Evolutionary conservation across 2,329 filamentous ascomycete genomes (phyloP), one percentile per base, ranked within the genome.

Genomic region (Apiospora arundinis): DNA sequence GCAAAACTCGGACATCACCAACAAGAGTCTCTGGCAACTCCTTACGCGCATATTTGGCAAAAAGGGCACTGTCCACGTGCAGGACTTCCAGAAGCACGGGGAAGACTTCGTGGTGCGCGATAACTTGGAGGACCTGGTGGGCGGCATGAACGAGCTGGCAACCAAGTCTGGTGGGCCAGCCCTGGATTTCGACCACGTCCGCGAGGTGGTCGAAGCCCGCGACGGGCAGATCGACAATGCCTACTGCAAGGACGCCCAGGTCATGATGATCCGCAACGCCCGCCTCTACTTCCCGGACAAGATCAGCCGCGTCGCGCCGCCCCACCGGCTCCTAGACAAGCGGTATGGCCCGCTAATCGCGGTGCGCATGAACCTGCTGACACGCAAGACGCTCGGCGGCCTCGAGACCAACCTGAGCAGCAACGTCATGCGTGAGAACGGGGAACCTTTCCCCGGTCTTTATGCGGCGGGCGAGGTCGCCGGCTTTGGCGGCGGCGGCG

Each of bases 381-480:
- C 89, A 2, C 84, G 89, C 72, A 91, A 91, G 83, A 89, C 88
- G 0, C 83, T 91, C 2, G 87, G 89, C 52, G 85, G 90, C 37
- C 82, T 92, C 72, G 87, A 91, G 84, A 89, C 89, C 18, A 85
- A 90, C 76, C 78, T 91, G 28, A 76, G 83, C 46, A 89, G 87
- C 73, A 87, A 88, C 37, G 89, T 89, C 1, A 86, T 90, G 82
- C 82, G 80, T 68, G 76, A 81, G 0, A 81, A 85, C 37, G 88
- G 88, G 7, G 81, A 81, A 9, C 73, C 78, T 0, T 90, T 91
- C 75, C 82, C 85, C 0, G 88, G 88, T 0, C 75, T 91, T 18
- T 91, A 90, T 70, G 88, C 89, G 0, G 89, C 89, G 0, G 89
- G 89, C 7, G 89, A 91, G 76, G 87, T 82, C 1, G 88, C 89